These are phyloP conservation scores for Tagetes patula DNA, from an alignment of 129 eudicot genomes.

Conservation along the genomic window DNA sequence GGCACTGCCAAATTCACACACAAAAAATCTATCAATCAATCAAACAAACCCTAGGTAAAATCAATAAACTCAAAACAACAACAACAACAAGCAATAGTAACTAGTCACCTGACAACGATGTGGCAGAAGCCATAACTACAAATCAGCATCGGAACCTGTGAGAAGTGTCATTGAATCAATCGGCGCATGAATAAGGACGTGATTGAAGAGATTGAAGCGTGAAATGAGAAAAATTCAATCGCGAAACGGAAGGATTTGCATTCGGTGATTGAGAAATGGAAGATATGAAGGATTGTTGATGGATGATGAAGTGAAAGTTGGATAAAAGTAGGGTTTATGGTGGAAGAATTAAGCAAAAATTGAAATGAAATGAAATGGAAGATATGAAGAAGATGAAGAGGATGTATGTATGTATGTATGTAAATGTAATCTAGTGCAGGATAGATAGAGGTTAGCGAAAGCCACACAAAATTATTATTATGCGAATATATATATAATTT, in stretches of 20 bases:
- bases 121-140: constrained; percentile 70
- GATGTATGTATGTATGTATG: too few species aligned
- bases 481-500: constrained; percentile 21
- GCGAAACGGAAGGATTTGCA: constrained; percentile 3
- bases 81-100: background rate
- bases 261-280: background rate
- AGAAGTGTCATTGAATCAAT: constrained; percentile 40
- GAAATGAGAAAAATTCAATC: background rate
- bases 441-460: constrained; percentile 43
- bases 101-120: constrained; percentile 67
- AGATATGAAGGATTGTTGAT: constrained; percentile 17
- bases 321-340: constrained; percentile 31
- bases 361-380: background rate
- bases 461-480: constrained; percentile 63
- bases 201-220: background rate
- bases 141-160: constrained; percentile 50
- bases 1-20: constrained; percentile 44
- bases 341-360: constrained; percentile 10
- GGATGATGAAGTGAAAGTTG: constrained; percentile 51
- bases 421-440: constrained; percentile 3
- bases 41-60: constrained; percentile 5
- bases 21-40: background rate
- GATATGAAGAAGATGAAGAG: constrained; percentile 17
- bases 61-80: background rate
- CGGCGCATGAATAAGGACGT: constrained; percentile 21